Evolutionary conservation across 2,329 filamentous ascomycete species (phyloP).

Genomic region (Cladophialophora immunda): DNA sequence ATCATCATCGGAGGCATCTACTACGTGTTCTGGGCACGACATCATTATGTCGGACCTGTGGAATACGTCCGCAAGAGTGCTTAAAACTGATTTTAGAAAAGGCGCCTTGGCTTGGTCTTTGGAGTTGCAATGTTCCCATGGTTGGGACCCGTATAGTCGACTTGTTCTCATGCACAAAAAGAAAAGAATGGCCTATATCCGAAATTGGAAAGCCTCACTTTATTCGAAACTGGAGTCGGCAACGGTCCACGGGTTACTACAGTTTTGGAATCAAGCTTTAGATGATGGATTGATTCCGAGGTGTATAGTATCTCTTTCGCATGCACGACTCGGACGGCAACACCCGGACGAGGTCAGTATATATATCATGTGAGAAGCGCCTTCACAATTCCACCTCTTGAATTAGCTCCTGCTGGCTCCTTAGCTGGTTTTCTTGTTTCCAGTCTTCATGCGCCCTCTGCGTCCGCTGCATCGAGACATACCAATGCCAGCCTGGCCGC

Average conservation of each 20-base stretch:
- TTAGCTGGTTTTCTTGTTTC: background rate
- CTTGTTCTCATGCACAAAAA: background rate
- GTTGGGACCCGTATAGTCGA: background rate
- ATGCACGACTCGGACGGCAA: background rate
- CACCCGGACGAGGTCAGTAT: background rate
- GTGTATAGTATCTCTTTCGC: background rate
- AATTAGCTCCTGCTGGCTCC: background rate
- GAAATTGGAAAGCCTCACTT: background rate
- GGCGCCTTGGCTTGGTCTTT: background rate
- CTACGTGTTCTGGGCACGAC: slow-evolving; percentile 48
- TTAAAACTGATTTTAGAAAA: slow-evolving; percentile 9
- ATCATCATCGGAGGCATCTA: slow-evolving; percentile 52
- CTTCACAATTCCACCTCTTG: background rate
- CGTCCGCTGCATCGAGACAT: too few relatives aligned
- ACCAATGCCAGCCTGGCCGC: too few relatives aligned
- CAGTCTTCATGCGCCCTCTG: too few relatives aligned
- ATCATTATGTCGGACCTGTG: slow-evolving; percentile 47
- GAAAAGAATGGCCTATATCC: background rate
- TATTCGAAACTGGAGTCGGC: background rate
- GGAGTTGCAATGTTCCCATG: background rate
- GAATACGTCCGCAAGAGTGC: slow-evolving; percentile 31
- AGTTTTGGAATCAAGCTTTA: background rate
- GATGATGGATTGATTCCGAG: background rate
- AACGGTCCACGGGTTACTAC: background rate
- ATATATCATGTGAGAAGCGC: background rate